phyloP scores from a whole-genome alignment of 305 asterid genomes.

The Solanum hybrid region DNA sequence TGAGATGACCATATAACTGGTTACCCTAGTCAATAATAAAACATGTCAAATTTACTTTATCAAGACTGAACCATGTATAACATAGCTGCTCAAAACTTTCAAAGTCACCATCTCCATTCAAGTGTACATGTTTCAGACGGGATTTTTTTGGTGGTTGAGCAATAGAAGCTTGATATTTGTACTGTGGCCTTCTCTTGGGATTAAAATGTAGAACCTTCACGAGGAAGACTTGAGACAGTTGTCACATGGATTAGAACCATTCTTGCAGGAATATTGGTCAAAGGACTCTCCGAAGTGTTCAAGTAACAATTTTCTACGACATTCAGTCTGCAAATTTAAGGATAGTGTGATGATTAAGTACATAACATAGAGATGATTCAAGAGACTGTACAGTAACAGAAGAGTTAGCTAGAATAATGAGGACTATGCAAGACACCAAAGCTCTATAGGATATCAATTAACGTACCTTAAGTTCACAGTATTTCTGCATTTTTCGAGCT shows the following conservation, averaged over 20 bases:
- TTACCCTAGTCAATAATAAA: background rate
- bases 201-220: slow-evolving; percentile 14
- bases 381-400: background rate
- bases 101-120: background rate
- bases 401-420: background rate
- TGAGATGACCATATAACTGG: background rate
- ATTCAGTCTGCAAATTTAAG: slow-evolving; percentile 48
- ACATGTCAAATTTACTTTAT: background rate
- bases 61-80: background rate
- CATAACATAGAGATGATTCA: background rate
- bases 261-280: slow-evolving; percentile 49
- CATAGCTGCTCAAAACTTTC: background rate
- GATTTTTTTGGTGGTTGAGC: background rate
- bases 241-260: slow-evolving; percentile 80
- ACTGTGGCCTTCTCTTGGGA: background rate
- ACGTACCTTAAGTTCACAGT: slow-evolving; percentile 77
- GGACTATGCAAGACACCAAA: background rate
- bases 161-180: background rate
- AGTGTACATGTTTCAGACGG: background rate
- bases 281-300: slow-evolving; percentile 80
- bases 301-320: slow-evolving; percentile 70
- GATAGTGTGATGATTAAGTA: background rate
- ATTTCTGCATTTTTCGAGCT: slow-evolving; percentile 81
- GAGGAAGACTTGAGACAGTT: slow-evolving; percentile 62
- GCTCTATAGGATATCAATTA: background rate